Percentiles rank a stretch among this genome's conserved stretches.
Evolutionary conservation across 257 asterid genomes (phyloP).

Genomic region (Scutellaria galericulata): DNA sequence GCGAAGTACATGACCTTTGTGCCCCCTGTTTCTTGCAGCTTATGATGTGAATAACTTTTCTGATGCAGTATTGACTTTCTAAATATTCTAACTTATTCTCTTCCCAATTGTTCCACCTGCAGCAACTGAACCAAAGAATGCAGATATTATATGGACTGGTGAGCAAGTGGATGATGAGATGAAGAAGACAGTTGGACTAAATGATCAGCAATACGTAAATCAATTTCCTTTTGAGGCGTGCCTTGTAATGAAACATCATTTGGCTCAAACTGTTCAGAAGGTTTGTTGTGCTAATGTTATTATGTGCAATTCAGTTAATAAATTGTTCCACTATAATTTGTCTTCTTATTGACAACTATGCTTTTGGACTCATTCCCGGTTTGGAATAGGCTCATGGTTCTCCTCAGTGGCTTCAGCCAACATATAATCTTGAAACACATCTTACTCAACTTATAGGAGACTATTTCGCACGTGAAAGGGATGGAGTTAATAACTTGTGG

Average conservation of each 20-base stretch:
- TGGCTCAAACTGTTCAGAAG: slow-evolving; percentile 90
- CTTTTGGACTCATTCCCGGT: slow-evolving; percentile 33
- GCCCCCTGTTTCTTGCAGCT: slow-evolving; percentile 10
- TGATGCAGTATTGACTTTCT: slow-evolving; percentile 27
- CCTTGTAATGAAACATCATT: slow-evolving; percentile 95
- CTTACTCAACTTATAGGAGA: slow-evolving; percentile 83
- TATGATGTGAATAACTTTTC: slow-evolving; percentile 27
- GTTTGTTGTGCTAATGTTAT: slow-evolving; percentile 42
- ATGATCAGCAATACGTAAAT: slow-evolving; percentile 75
- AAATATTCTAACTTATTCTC: slow-evolving; percentile 5
- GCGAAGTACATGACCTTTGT: slow-evolving; percentile 3
- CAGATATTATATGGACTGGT: slow-evolving; percentile 93
- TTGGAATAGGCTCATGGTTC: slow-evolving; percentile 77
- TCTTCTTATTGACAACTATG: slow-evolving; percentile 12
- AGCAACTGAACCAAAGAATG: slow-evolving; percentile 89
- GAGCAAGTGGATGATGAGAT: slow-evolving; percentile 86
- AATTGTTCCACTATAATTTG: slow-evolving; percentile 20
- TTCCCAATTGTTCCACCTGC: slow-evolving; percentile 38
- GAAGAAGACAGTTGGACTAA: slow-evolving; percentile 77
- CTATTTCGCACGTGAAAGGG: slow-evolving; percentile 64
- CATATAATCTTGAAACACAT: slow-evolving; percentile 94
- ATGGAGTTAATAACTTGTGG: slow-evolving; percentile 79
- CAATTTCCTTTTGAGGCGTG: slow-evolving; percentile 98
- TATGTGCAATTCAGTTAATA: slow-evolving; percentile 17
- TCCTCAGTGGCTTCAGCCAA: slow-evolving; percentile 92